Evolutionary conservation across 2,329 filamentous ascomycete species (phyloP), one percentile per base, ranked within the genome.

Genomic region (Xylariaceae sp.): DNA sequence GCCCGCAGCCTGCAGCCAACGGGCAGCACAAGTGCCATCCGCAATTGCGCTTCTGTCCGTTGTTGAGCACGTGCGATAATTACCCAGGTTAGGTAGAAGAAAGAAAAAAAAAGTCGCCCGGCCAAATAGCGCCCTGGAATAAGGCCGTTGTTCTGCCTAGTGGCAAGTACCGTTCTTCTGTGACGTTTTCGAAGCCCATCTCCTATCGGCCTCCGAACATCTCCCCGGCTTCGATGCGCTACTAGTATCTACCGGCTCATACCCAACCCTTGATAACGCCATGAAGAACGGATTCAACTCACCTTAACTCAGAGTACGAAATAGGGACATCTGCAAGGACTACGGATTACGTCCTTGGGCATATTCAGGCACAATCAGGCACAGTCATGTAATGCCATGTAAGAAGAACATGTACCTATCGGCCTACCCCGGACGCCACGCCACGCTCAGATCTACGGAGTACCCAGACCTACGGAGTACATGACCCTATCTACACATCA

Each of bases 371-470:
- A 42, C 13, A 42, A 42, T 42, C 9, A 42, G 37, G 9, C 13
- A 42, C 9, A 42, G 1, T 42, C 9, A 42, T 42, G 37, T 42
- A 42, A 42, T 42, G 37, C 23, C 23, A 50, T 50, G 48, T 30
- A 50, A 8, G n/a, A 15, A 10, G 45, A 17, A 48, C n/a, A 17
- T 48, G n/a, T 23, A 13, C 9, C 6, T 13, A 30, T 23, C 9
- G 9, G 11, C 13, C 13, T 51, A 56, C 59, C 59, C 54, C 57
- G 52, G 57, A 62, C 55, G 23, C 39, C 37, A 58, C 18, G 23
- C 23, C 23, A 30, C 23, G 42, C 42, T 45, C 13, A 13, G 30
- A 52, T 52, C n/a, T 47, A 8, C 17, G 52, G 4, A 37, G 10
- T 42, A 42, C 37, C 37, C 11, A 42, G 37, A 42, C 11, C 37